These are phyloP conservation scores for Rhynchosporium secalis DNA, from an alignment of 2,329 filamentous ascomycete species.

Conservation along the genomic window DNA sequence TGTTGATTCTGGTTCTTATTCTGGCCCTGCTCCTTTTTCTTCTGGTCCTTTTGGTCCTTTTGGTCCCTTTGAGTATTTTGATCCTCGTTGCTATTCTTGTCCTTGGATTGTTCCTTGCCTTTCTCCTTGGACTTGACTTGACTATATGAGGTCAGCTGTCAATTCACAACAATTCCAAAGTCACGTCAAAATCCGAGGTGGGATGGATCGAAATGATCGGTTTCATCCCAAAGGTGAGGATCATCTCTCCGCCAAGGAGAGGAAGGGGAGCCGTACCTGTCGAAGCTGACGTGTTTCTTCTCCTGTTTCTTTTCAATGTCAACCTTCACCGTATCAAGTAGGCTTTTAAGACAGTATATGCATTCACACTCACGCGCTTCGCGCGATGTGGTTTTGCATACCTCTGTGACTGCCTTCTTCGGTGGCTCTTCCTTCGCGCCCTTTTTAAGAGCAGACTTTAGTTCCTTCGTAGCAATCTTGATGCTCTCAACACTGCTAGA, in stretches of 20 bases:
- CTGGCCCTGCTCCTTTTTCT: not conserved
- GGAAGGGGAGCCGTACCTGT: not conserved
- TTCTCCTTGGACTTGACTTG: slow-evolving; percentile 3
- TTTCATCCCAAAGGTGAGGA: not conserved
- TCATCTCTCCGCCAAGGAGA: not conserved
- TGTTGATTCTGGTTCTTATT: not conserved
- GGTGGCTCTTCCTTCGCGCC: not conserved
- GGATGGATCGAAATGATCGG: not conserved
- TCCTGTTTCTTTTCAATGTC: slow-evolving; percentile 11
- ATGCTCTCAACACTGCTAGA: slow-evolving; percentile 8
- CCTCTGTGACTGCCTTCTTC: slow-evolving; percentile 5
- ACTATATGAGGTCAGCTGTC: not conserved
- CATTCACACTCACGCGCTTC: slow-evolving; percentile 11
- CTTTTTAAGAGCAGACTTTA: slow-evolving; percentile 18
- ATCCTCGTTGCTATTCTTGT: not conserved
- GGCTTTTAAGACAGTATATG: slow-evolving; percentile 2
- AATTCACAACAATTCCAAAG: not conserved
- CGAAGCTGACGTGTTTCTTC: slow-evolving; percentile 11
- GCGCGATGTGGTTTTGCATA: slow-evolving; percentile 3
- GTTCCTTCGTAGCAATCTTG: not conserved
- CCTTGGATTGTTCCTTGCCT: not conserved
- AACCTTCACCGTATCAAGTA: slow-evolving; percentile 10
- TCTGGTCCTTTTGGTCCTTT: not conserved
- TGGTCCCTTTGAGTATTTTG: not conserved
- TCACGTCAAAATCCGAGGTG: not conserved